These are phyloP conservation scores for Paraphoma sp. DNA, from an alignment of 2,329 filamentous ascomycete genomes.

Conservation along the genomic window DNA sequence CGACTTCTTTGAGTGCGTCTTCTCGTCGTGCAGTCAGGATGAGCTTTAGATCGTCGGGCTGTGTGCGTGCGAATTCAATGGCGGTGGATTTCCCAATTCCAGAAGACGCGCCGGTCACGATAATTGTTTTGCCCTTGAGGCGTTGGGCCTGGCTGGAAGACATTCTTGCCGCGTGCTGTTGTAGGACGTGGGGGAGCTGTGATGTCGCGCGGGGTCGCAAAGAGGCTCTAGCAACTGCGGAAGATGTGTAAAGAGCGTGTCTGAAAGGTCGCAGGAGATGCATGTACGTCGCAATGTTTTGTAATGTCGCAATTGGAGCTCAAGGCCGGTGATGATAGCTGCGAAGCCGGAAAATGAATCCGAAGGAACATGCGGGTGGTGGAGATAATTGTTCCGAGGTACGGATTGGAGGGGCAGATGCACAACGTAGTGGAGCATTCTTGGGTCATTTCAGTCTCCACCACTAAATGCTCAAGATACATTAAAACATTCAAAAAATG, in stretches of 20 bases:
- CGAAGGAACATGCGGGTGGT: background rate
- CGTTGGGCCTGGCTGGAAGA: conserved; percentile 78
- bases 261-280: conserved; percentile 16
- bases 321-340: background rate
- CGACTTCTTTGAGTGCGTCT: conserved; percentile 78
- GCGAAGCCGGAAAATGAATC: background rate
- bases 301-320: conserved; percentile 7
- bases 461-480: background rate
- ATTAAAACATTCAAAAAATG: too few relatives aligned
- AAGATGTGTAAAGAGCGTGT: conserved; percentile 23
- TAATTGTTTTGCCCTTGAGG: conserved; percentile 88
- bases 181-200: conserved; percentile 14
- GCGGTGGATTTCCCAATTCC: conserved; percentile 86
- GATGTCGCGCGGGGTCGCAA: conserved; percentile 17
- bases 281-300: conserved; percentile 25
- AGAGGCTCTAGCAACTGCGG: conserved; percentile 15
- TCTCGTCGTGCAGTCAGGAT: conserved; percentile 87
- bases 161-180: conserved; percentile 57
- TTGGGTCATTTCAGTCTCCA: conserved; percentile 7
- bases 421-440: conserved; percentile 14
- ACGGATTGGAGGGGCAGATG: conserved; percentile 17
- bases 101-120: conserved; percentile 91
- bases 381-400: conserved; percentile 13
- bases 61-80: conserved; percentile 90
- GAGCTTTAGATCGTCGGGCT: conserved; percentile 79